phyloP scores from a whole-genome alignment of 495 filamentous ascomycete genomes.

The Daldinia bambusicola region DNA sequence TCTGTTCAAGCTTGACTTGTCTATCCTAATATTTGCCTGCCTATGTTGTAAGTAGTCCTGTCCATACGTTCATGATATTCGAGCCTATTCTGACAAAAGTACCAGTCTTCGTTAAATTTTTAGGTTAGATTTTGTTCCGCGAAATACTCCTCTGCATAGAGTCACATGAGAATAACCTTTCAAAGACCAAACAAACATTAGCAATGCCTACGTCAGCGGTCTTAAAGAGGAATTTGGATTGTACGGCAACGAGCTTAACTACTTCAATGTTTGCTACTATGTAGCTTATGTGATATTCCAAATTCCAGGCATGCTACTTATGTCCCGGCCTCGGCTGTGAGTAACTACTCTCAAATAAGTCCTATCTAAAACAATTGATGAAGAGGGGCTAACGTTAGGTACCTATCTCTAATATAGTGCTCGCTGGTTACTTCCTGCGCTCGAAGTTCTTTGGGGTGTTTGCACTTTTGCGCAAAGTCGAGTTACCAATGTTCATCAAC shows the following conservation, averaged over 20 bases:
- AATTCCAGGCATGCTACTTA: constrained; percentile 59
- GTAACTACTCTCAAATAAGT: constrained; percentile 48
- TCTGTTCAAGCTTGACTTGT: constrained; percentile 51
- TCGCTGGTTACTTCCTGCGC: constrained; percentile 52
- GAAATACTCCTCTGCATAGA: background rate
- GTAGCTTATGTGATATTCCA: constrained; percentile 53
- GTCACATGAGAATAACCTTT: constrained; percentile 29
- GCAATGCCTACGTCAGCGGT: constrained; percentile 52
- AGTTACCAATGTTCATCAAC: constrained; percentile 45
- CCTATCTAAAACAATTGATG: background rate
- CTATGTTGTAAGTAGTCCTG: constrained; percentile 46
- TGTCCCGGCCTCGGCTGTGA: constrained; percentile 51
- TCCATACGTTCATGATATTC: background rate
- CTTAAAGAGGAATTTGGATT: constrained; percentile 50
- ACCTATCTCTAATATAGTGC: constrained; percentile 29
- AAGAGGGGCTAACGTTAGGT: constrained; percentile 24
- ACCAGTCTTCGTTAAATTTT: constrained; percentile 53
- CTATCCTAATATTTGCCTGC: constrained; percentile 52
- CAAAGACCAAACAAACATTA: constrained; percentile 50
- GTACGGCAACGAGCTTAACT: constrained; percentile 51
- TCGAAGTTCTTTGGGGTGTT: constrained; percentile 52
- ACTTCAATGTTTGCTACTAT: constrained; percentile 61
- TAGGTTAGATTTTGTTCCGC: constrained; percentile 19
- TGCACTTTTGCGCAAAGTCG: constrained; percentile 53
- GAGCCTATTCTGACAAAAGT: constrained; percentile 34